Conservation (phyloP, 345 rosid genomes). For the Pugionium dolabratum region DNA sequence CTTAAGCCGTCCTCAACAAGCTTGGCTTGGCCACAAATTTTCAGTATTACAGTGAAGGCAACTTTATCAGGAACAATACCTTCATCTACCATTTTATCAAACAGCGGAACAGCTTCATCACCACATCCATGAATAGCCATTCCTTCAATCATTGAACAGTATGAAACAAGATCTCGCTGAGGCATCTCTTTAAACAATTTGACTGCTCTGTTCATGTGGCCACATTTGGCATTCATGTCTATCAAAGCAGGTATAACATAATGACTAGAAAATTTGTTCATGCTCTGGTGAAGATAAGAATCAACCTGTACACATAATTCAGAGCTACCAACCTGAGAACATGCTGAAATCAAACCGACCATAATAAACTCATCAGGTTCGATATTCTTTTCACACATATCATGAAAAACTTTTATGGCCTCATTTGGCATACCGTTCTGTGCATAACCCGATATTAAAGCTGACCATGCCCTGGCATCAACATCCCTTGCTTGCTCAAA, state of each 20-base stretch:
- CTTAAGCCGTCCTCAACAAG: constrained; percentile 62
- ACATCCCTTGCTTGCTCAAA: constrained; percentile 50
- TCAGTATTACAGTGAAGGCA: constrained; percentile 68
- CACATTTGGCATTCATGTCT: constrained; percentile 84
- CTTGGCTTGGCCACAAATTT: constrained; percentile 60
- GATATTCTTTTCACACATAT: constrained; percentile 45
- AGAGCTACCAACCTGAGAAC: constrained; percentile 62
- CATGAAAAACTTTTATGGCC: constrained; percentile 46
- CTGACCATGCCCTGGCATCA: constrained; percentile 61
- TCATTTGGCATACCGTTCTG: constrained; percentile 61
- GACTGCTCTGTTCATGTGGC: constrained; percentile 61
- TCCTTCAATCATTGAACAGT: constrained; percentile 74
- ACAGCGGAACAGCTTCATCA: constrained; percentile 50
- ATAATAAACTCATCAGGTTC: constrained; percentile 62
- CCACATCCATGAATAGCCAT: constrained; percentile 58
- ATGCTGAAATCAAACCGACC: constrained; percentile 70
- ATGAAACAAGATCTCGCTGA: constrained; percentile 48
- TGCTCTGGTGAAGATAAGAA: constrained; percentile 46
- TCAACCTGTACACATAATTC: constrained; percentile 65
- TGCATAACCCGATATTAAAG: constrained; percentile 63
- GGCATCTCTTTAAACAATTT: constrained; percentile 58
- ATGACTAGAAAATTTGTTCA: constrained; percentile 42
- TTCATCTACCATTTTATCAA: constrained; percentile 63
- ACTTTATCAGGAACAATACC: constrained; percentile 61
- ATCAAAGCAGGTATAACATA: constrained; percentile 64